A percentile compares a stretch with the other conserved stretches of the same genome.
Conservation (phyloP, 169 alveolate species). For the Cryptosporidium canis region DNA sequence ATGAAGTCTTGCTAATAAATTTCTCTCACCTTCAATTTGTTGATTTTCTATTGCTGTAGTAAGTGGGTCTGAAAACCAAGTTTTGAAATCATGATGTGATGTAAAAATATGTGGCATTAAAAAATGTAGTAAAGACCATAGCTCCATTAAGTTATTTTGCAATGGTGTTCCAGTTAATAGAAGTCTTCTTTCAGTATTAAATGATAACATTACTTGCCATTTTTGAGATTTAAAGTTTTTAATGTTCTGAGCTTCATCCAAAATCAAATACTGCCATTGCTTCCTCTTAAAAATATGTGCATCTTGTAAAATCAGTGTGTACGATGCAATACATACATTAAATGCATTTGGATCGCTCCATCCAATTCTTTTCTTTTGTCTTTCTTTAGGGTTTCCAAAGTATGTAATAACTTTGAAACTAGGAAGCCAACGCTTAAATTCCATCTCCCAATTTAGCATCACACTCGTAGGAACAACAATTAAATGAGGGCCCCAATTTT, state of each 20-base stretch:
- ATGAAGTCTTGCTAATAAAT: constrained; percentile 89
- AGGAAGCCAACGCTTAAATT: constrained; percentile 98
- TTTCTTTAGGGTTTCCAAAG: constrained; percentile 92
- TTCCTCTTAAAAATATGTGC: constrained; percentile 93
- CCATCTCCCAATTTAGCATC: constrained; percentile 98
- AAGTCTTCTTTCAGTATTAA: constrained; percentile 94
- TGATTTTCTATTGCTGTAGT: constrained; percentile 91
- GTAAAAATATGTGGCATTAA: constrained; percentile 96
- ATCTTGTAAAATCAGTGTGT: constrained; percentile 94
- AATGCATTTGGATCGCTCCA: constrained; percentile 95
- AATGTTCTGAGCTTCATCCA: constrained; percentile 99
- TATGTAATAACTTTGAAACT: constrained; percentile 94
- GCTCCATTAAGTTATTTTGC: constrained; percentile 97
- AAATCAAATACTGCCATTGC: constrained; percentile 95
- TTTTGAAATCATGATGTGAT: constrained; percentile 93
- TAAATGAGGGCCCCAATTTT: constrained; percentile 98
- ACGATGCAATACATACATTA: constrained; percentile 96
- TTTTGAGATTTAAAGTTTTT: constrained; percentile 97
- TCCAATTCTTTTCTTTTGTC: constrained; percentile 90
- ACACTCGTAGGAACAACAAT: constrained; percentile 99
- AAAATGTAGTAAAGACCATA: constrained; percentile 98
- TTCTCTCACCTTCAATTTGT: constrained; percentile 72
- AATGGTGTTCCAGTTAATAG: constrained; percentile 99
- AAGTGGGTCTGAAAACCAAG: constrained; percentile 95
- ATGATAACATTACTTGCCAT: constrained; percentile 96